Conservation (phyloP, 1,284 basidiomycete genomes). For the Puccinia polysora region DNA sequence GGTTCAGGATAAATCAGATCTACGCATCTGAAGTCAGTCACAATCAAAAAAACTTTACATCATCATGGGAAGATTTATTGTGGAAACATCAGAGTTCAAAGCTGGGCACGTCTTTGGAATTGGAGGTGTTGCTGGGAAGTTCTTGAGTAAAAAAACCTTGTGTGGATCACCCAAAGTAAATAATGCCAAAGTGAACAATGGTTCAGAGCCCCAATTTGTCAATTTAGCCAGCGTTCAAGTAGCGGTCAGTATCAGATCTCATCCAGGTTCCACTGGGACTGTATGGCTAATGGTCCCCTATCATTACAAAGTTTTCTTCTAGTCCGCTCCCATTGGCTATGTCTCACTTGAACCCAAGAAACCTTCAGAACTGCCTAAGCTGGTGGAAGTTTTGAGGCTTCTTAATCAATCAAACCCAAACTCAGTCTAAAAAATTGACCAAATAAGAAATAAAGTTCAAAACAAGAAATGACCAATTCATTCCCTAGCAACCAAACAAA, state of each 20-base stretch:
- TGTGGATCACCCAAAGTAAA: conserved; percentile 61
- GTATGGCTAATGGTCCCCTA: background rate
- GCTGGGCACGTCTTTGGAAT: conserved; percentile 96
- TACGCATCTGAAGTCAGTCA: conserved; percentile 64
- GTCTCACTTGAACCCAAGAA: conserved; percentile 44
- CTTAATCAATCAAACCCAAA: conserved; percentile 95
- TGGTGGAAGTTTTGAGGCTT: conserved; percentile 79
- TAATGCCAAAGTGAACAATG: background rate
- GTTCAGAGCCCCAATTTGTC: conserved; percentile 56
- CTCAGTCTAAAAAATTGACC: no score
- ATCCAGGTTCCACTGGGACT: conserved; percentile 10
- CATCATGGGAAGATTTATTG: conserved; percentile 96
- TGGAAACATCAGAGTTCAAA: conserved; percentile 73
- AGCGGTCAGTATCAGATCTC: conserved; percentile 60
- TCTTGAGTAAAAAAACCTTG: conserved; percentile 84
- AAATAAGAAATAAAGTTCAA: no score
- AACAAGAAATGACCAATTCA: no score
- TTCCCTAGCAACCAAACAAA: no score
- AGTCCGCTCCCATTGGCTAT: conserved; percentile 50
- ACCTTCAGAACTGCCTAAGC: conserved; percentile 80
- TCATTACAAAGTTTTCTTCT: background rate
- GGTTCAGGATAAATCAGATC: conserved; percentile 61
- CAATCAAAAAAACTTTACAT: conserved; percentile 77
- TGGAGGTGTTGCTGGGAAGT: conserved; percentile 79
- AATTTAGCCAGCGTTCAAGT: conserved; percentile 76